These are phyloP conservation scores for Yamadazyma oceani DNA, from an alignment of 1,139 yeast genomes.

Conservation along the genomic window DNA sequence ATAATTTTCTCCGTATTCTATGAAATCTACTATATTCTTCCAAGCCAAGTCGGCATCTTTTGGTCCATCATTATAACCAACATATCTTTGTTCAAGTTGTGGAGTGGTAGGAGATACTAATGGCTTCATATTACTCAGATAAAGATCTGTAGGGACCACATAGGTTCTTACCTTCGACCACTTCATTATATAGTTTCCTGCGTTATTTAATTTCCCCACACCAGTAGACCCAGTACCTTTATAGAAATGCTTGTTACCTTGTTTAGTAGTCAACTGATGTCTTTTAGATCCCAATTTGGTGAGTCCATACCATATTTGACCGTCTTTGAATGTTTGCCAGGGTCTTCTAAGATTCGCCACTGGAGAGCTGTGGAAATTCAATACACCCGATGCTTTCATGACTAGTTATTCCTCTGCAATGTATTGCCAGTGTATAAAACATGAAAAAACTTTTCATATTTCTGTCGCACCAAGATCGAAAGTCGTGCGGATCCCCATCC, in stretches of 20 bases:
- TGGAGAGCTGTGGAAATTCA: conserved; percentile 55
- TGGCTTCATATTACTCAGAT: conserved; percentile 57
- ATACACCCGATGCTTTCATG: conserved; percentile 58
- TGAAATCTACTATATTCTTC: conserved; percentile 69
- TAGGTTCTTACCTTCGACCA: conserved; percentile 90
- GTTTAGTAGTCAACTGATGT: conserved; percentile 83
- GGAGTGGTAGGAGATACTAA: conserved; percentile 73
- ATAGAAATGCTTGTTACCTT: conserved; percentile 90
- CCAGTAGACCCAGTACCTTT: conserved; percentile 97
- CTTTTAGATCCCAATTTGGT: conserved; percentile 81
- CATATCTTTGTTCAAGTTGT: conserved; percentile 62
- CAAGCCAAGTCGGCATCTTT: conserved; percentile 74
- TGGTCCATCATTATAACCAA: conserved; percentile 71
- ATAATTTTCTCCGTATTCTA: conserved; percentile 65
- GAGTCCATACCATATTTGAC: conserved; percentile 78
- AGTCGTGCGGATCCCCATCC: too few relatives aligned
- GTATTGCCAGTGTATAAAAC: too few relatives aligned
- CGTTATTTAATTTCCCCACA: conserved; percentile 74
- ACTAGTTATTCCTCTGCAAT: too few relatives aligned
- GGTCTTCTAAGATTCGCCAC: conserved; percentile 67
- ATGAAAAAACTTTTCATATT: too few relatives aligned
- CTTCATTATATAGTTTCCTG: conserved; percentile 74
- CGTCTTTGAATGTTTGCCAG: conserved; percentile 84
- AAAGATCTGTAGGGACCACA: conserved; percentile 67
- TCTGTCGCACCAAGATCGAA: not conserved